Evolutionary conservation across 2,329 filamentous ascomycete species (phyloP).

Genomic region (Talaromyces funiculosus): DNA sequence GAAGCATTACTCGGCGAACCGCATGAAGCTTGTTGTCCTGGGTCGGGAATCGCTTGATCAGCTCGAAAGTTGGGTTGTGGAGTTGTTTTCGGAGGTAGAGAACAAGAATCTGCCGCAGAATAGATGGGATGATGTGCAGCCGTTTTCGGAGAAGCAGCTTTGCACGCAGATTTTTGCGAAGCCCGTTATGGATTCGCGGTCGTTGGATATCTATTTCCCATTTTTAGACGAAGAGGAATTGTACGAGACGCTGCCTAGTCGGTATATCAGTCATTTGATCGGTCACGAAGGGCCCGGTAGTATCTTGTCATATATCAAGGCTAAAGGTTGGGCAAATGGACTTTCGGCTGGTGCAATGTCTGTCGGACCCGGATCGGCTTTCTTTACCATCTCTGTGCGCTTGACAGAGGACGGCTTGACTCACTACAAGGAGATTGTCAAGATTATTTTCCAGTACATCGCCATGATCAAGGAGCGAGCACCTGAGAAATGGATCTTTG

Average conservation of each 20-base stretch:
- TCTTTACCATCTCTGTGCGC: conserved; percentile 74
- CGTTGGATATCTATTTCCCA: conserved; percentile 74
- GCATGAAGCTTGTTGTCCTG: conserved; percentile 85
- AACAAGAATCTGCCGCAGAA: conserved; percentile 73
- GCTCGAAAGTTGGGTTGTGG: conserved; percentile 74
- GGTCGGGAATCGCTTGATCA: conserved; percentile 77
- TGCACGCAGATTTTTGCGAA: conserved; percentile 75
- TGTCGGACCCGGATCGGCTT: conserved; percentile 71
- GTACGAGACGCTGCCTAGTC: conserved; percentile 73
- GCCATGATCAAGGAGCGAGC: conserved; percentile 73
- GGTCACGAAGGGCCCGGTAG: conserved; percentile 91
- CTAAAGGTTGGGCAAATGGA: conserved; percentile 81
- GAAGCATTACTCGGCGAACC: conserved; percentile 85
- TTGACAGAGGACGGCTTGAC: conserved; percentile 80
- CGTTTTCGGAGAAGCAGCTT: conserved; percentile 56
- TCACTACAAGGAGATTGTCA: conserved; percentile 74
- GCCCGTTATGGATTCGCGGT: conserved; percentile 81
- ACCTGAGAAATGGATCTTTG: conserved; percentile 87
- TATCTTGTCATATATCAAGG: conserved; percentile 83
- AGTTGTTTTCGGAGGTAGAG: conserved; percentile 73
- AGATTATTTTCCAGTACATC: conserved; percentile 86
- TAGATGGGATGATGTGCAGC: conserved; percentile 59
- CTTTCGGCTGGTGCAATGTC: conserved; percentile 70
- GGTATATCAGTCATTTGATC: conserved; percentile 82
- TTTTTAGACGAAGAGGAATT: conserved; percentile 77